Evolutionary conservation across 148 eudicot species (phyloP).

Genomic region (Rhododendron vialii): DNA sequence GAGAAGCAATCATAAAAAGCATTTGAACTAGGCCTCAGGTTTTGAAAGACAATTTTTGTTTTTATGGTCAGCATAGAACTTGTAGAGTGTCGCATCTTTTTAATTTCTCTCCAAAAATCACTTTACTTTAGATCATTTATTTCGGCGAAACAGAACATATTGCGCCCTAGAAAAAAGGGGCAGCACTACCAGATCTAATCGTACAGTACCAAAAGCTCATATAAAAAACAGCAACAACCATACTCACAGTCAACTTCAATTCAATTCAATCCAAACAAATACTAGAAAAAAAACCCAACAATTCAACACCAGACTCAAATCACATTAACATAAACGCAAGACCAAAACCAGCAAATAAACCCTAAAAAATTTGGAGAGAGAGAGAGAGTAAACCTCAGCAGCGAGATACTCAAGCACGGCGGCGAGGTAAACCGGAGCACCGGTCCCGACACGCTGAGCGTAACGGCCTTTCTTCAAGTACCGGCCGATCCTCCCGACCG

Average conservation of each 20-base stretch:
- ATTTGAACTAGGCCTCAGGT: neutral
- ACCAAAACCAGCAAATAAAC: neutral
- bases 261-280: neutral
- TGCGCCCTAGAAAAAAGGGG: neutral
- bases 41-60: neutral
- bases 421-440: conserved; percentile 41
- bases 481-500: conserved; percentile 40
- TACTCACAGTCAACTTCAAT: neutral
- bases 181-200: neutral
- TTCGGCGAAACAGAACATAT: neutral
- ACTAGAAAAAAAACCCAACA: neutral
- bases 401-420: conserved; percentile 37
- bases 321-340: neutral
- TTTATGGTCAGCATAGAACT: too few relatives aligned
- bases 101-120: too few relatives aligned
- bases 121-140: too few relatives aligned
- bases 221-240: neutral
- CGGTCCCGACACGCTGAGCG: conserved; percentile 28
- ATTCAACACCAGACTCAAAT: neutral
- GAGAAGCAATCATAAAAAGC: neutral
- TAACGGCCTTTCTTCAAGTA: conserved; percentile 40
- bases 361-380: neutral
- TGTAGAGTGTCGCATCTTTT: too few relatives aligned
- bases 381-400: conserved; percentile 22
- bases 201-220: too few relatives aligned